A percentile compares a stretch with the other conserved stretches of the same genome.
phyloP scores from a whole-genome alignment of 108 stramenopile species.

The Conticribra guillardii region DNA sequence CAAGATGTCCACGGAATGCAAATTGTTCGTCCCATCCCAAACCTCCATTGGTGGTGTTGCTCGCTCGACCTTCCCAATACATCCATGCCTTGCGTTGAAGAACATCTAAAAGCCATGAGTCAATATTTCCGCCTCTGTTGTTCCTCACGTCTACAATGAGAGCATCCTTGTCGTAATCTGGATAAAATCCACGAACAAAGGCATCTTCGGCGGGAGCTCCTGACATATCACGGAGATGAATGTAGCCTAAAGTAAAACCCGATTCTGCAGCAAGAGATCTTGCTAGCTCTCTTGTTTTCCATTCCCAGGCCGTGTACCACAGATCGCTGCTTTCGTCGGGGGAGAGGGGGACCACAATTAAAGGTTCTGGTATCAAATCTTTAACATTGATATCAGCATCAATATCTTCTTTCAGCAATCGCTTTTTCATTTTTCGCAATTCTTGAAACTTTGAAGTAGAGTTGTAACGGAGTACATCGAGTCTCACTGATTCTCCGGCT shows the following conservation, averaged over 20 bases:
- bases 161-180: slow-evolving; percentile 74
- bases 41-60: slow-evolving; percentile 57
- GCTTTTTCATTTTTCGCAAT: background rate
- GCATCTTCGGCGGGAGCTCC: slow-evolving; percentile 62
- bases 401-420: slow-evolving; percentile 41
- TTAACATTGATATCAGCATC: background rate
- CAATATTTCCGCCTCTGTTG: slow-evolving; percentile 80
- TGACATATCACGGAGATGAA: slow-evolving; percentile 69
- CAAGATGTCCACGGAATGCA: slow-evolving; percentile 75
- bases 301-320: slow-evolving; percentile 74
- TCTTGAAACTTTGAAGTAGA: slow-evolving; percentile 24
- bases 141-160: slow-evolving; percentile 77
- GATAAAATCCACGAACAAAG: slow-evolving; percentile 74
- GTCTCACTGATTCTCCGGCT: slow-evolving; percentile 56
- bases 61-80: slow-evolving; percentile 66
- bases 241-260: slow-evolving; percentile 73
- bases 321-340: slow-evolving; percentile 45
- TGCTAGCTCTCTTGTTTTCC: slow-evolving; percentile 61
- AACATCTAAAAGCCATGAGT: slow-evolving; percentile 71
- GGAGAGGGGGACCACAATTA: slow-evolving; percentile 63
- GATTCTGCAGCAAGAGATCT: slow-evolving; percentile 52
- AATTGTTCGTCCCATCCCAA: slow-evolving; percentile 75
- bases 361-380: slow-evolving; percentile 30
- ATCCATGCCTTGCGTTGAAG: slow-evolving; percentile 77
- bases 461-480: slow-evolving; percentile 65